phyloP scores from a whole-genome alignment of 768 basidiomycete species.

The Lactarius evosmus region DNA sequence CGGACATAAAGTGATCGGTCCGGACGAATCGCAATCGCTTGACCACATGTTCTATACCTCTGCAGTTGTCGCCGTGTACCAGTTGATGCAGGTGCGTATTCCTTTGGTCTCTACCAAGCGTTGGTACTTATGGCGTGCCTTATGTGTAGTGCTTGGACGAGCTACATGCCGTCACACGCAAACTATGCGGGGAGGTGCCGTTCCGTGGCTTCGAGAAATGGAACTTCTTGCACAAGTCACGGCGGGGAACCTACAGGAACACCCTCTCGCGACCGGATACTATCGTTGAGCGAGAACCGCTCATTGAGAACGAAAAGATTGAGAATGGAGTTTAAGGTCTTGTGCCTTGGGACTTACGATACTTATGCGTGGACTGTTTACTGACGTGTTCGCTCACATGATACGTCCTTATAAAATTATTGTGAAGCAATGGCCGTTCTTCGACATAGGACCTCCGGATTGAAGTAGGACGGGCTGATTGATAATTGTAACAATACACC shows the following conservation, averaged over 20 bases:
- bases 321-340: conserved; percentile 1
- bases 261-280: conserved; percentile 14
- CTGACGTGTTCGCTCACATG: neutral
- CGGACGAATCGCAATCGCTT: conserved; percentile 17
- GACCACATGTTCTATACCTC: conserved; percentile 25
- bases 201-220: conserved; percentile 23
- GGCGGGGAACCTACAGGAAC: neutral
- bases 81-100: conserved; percentile 19
- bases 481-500: neutral
- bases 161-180: conserved; percentile 17
- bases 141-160: conserved; percentile 23
- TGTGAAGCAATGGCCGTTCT: neutral
- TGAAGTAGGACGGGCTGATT: neutral
- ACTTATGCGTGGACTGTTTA: neutral
- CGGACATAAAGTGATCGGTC: conserved; percentile 7
- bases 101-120: neutral
- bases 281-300: neutral
- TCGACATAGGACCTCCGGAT: neutral
- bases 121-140: neutral
- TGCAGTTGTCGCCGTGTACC: conserved; percentile 20
- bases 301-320: conserved; percentile 3
- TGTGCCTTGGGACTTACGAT: neutral
- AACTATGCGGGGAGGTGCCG: conserved; percentile 22
- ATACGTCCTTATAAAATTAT: neutral
- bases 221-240: conserved; percentile 15